Evolutionary conservation across 768 basidiomycete genomes (phyloP), one percentile per base, ranked within the genome.

Genomic region (Leccinellum albellum): DNA sequence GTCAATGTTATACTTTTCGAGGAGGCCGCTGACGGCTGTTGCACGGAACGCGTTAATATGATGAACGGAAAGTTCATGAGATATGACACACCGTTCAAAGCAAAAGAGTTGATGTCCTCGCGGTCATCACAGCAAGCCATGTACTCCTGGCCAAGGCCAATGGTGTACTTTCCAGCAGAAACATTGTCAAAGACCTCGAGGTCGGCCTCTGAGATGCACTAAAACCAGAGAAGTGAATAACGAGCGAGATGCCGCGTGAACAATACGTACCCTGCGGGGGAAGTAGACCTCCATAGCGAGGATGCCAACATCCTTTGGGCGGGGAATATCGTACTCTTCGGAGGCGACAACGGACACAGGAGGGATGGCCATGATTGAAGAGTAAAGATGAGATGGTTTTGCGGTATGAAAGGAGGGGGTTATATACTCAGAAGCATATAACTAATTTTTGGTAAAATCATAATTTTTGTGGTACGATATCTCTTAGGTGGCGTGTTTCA

Each of bases 91-190:
- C 95, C 94, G 67, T 92, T 96, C 62, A 99, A 75, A 40, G 93
- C 88, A 73, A 98, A 94, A 12, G 94, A 96, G 84, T 97, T 96
- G 80, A 99, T 96, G 78, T 99, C 96, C 74, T 99, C 97, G 55
- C 92, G 87, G 82, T 99, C 97, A 71, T 98, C 95, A 57, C 90
- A 90, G 84, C 92, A 98, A 32, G 96, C 94, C 97, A 99, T 99
- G 80, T 86, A 94, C 73, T 95, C 87, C 74, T 96, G 93, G 56
- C 95, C 97, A 37, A 99, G 86, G 70, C 97, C 97, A 72, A 98
- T 97, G 63, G 97, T 99, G 79, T 99, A 98, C 78, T 98, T 98
- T 58, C 97, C 97, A 68, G 91, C 85, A 55, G 92, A 78, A 45
- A 98, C 96, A 66, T 91, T 91, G 67, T 98, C 96, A 74, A 89